Percentiles rank a stretch among this genome's conserved stretches.
Conservation (phyloP, 148 eudicot genomes). For the Chenopodium album region DNA sequence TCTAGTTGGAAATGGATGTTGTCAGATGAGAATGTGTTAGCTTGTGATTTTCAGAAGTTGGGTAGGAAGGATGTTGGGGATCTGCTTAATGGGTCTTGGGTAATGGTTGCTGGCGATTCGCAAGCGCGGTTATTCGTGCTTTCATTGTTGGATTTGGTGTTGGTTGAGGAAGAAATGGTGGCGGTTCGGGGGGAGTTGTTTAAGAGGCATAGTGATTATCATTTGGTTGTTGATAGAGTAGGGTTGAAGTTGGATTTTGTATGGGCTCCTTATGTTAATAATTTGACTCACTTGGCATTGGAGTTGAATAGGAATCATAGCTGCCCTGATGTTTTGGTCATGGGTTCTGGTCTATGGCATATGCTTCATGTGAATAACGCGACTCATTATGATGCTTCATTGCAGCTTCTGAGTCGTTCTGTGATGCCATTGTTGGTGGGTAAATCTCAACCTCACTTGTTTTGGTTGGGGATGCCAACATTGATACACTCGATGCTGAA, state of each 20-base stretch:
- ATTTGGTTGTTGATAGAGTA: conserved; percentile 51
- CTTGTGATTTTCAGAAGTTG: conserved; percentile 73
- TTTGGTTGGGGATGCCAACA: conserved; percentile 88
- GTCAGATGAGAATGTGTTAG: conserved; percentile 38
- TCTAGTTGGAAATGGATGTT: conserved; percentile 63
- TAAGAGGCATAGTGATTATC: conserved; percentile 89
- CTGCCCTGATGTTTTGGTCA: conserved; percentile 74
- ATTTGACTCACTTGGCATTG: conserved; percentile 48
- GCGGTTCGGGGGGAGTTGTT: conserved; percentile 58
- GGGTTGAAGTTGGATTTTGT: conserved; percentile 83
- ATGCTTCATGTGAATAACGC: conserved; percentile 74
- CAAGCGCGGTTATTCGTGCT: conserved; percentile 65
- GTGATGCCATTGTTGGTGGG: conserved; percentile 39
- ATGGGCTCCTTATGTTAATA: conserved; percentile 80
- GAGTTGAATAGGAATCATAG: conserved; percentile 42
- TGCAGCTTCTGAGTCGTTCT: conserved; percentile 47
- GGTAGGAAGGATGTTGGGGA: conserved; percentile 52
- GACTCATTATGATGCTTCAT: conserved; percentile 45
- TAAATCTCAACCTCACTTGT: conserved; percentile 60
- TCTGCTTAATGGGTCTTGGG: conserved; percentile 85
- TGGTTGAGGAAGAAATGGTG: conserved; percentile 55
- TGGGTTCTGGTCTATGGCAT: conserved; percentile 98
- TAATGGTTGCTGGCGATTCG: conserved; percentile 83
- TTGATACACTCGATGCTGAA: conserved; percentile 79
- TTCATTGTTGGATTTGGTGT: conserved; percentile 57